These are phyloP conservation scores for Nematocida major DNA, from an alignment of 371 early-diverging fungal genomes.

Conservation along the genomic window DNA sequence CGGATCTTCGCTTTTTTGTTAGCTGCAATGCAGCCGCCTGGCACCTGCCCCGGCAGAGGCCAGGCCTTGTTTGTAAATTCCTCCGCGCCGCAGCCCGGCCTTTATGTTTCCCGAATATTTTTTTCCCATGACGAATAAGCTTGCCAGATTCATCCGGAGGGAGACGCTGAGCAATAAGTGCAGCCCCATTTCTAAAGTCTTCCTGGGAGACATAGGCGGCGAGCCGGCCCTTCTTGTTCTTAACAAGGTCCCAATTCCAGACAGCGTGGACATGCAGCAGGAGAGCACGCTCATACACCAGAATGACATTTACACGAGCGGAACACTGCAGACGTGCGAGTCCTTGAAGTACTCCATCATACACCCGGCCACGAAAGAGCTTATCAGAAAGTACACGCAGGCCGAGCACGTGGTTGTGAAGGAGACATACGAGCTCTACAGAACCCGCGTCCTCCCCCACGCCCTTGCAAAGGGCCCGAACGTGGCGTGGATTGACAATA, in stretches of 20 bases:
- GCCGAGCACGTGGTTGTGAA: background rate
- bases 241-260: slow-evolving; percentile 4
- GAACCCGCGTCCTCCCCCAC: background rate
- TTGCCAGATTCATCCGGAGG: background rate
- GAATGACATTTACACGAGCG: slow-evolving; percentile 37
- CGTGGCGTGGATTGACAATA: slow-evolving; percentile 35
- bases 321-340: slow-evolving; percentile 8
- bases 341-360: slow-evolving; percentile 27
- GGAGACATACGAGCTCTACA: slow-evolving; percentile 14
- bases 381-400: slow-evolving; percentile 29
- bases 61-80: no score
- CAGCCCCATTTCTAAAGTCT: slow-evolving; percentile 7
- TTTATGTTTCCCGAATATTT: background rate
- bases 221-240: slow-evolving; percentile 27
- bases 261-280: background rate
- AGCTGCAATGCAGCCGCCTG: no score
- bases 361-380: slow-evolving; percentile 29
- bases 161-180: background rate
- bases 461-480: slow-evolving; percentile 24
- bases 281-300: background rate
- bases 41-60: no score
- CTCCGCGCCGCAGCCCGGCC: no score
- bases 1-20: no score
- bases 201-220: slow-evolving; percentile 1
- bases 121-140: slow-evolving; percentile 1